These are phyloP conservation scores for Hypoxylon rickii DNA, from an alignment of 495 filamentous ascomycete genomes.

Conservation along the genomic window DNA sequence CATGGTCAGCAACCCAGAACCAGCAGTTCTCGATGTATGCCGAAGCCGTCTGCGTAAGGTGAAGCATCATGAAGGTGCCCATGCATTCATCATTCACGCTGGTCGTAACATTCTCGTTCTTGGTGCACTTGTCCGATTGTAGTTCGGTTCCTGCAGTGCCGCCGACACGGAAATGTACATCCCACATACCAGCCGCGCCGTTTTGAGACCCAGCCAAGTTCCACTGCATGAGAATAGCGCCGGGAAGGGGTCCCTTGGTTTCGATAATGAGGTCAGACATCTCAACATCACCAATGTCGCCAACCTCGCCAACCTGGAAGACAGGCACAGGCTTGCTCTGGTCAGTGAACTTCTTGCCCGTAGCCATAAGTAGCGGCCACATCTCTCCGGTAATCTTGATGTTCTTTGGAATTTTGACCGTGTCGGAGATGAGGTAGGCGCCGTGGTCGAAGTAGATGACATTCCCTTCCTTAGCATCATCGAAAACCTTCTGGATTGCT, in stretches of 20 bases:
- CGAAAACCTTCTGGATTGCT: constrained; percentile 71
- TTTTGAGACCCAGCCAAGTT: constrained; percentile 71
- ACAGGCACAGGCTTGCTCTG: constrained; percentile 70
- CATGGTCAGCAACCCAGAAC: constrained; percentile 96
- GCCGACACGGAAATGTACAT: constrained; percentile 86
- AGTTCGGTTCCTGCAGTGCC: constrained; percentile 81
- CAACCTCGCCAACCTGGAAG: constrained; percentile 77
- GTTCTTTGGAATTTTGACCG: constrained; percentile 79
- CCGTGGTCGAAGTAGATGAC: constrained; percentile 93
- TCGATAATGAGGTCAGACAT: constrained; percentile 83
- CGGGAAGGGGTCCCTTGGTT: constrained; percentile 77
- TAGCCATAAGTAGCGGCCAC: constrained; percentile 87
- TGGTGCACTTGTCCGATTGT: constrained; percentile 74
- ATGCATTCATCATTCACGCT: constrained; percentile 62
- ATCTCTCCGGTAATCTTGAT: constrained; percentile 88
- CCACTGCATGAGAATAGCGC: constrained; percentile 90
- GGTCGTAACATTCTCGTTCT: constrained; percentile 65
- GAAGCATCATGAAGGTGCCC: constrained; percentile 81
- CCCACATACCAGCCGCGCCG: constrained; percentile 83
- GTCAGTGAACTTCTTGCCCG: constrained; percentile 70
- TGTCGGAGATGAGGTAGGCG: constrained; percentile 81
- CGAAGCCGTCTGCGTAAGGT: constrained; percentile 70
- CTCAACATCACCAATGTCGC: constrained; percentile 78
- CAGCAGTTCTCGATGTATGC: constrained; percentile 91
- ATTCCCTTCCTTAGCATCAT: constrained; percentile 62